Evolutionary conservation across 805 yeast species (phyloP).

Genomic region (Blastobotrys americana): DNA sequence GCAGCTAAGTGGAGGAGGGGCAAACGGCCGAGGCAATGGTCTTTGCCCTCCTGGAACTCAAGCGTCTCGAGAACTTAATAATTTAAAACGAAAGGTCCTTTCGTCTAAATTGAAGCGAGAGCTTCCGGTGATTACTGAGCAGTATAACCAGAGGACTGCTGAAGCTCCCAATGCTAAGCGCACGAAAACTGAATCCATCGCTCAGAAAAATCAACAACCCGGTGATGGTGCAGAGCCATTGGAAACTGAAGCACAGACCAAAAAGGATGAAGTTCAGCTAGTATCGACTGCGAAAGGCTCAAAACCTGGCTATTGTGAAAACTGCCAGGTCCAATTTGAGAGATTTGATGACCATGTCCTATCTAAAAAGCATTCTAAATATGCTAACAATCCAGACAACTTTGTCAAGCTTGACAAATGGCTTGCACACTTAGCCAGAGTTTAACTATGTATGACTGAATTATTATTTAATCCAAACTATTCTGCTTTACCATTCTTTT

Average conservation of each 20-base stretch:
- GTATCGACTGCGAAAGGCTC: not conserved
- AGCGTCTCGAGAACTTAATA: slow-evolving; percentile 35
- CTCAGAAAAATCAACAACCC: slow-evolving; percentile 21
- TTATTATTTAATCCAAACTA: too few species aligned
- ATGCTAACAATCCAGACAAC: slow-evolving; percentile 65
- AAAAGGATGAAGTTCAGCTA: slow-evolving; percentile 12
- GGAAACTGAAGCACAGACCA: slow-evolving; percentile 16
- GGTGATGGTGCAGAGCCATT: slow-evolving; percentile 10
- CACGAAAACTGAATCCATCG: slow-evolving; percentile 25
- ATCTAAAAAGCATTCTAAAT: slow-evolving; percentile 64
- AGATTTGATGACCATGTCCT: slow-evolving; percentile 68
- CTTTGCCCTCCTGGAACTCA: not conserved
- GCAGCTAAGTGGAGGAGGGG: slow-evolving; percentile 24
- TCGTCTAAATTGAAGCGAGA: not conserved
- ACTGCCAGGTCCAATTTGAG: slow-evolving; percentile 79
- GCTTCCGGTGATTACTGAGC: slow-evolving; percentile 2
- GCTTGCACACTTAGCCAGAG: not conserved
- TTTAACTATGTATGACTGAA: too few species aligned
- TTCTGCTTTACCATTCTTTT: too few species aligned
- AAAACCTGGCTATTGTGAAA: slow-evolving; percentile 64
- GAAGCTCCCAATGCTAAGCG: not conserved
- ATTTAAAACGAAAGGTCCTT: slow-evolving; percentile 36
- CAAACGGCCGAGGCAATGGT: slow-evolving; percentile 15
- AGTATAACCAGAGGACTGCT: slow-evolving; percentile 2
- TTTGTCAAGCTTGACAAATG: slow-evolving; percentile 32